Conservation (phyloP, 2,329 filamentous ascomycete genomes). For the Colletotrichum godetiae region DNA sequence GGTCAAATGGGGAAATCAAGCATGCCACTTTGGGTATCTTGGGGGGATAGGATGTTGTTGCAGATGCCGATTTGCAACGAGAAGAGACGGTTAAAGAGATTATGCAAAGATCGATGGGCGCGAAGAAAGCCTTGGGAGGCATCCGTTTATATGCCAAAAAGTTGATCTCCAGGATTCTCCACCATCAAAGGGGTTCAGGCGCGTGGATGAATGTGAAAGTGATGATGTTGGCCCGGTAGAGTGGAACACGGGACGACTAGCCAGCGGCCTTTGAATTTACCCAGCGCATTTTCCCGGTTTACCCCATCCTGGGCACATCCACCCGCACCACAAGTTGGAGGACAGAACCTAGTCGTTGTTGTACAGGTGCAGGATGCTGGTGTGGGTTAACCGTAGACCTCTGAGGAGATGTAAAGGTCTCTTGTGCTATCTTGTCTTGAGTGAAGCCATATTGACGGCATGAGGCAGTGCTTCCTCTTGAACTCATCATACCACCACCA, state of each 20-base stretch:
- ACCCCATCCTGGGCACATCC: constrained; percentile 23
- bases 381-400: neutral
- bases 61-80: neutral
- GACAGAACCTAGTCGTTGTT: neutral
- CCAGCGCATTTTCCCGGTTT: constrained; percentile 38
- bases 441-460: neutral
- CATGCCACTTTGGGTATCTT: neutral
- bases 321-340: neutral
- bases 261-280: constrained; percentile 35
- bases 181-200: neutral
- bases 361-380: neutral
- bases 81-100: neutral
- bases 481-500: too few relatives aligned
- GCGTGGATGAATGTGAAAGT: constrained; percentile 17
- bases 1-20: neutral
- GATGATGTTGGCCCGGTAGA: constrained; percentile 27
- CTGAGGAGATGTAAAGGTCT: neutral
- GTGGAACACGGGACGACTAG: constrained; percentile 36
- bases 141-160: constrained; percentile 4
- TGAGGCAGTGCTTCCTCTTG: too few relatives aligned
- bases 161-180: neutral
- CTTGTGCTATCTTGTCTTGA: neutral
- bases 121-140: neutral
- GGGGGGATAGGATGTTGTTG: neutral
- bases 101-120: neutral